These are phyloP conservation scores for Copromyces sp. DNA, from an alignment of 495 filamentous ascomycete genomes.

Conservation along the genomic window DNA sequence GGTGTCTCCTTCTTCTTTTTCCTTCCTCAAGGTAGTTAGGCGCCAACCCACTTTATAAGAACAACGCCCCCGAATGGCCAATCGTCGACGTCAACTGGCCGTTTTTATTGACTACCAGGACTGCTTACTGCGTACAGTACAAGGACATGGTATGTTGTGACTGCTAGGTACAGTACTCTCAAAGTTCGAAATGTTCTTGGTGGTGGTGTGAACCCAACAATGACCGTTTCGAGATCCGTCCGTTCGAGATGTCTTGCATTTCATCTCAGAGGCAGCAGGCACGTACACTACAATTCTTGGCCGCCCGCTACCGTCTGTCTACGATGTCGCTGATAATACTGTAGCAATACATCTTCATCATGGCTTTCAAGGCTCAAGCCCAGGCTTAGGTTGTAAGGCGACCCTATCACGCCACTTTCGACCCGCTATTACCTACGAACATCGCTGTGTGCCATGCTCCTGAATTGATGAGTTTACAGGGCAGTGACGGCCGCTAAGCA, in stretches of 20 bases:
- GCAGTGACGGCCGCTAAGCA: not conserved
- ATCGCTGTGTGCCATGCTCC: not conserved
- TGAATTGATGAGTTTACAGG: not conserved
- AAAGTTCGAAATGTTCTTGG: not conserved
- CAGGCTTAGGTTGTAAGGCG: not conserved
- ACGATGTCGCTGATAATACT: not conserved
- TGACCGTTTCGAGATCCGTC: not conserved
- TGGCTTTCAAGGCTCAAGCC: not conserved
- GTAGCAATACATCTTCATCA: not conserved
- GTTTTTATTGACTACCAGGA: not conserved
- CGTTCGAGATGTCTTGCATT: not conserved
- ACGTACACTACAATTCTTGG: not conserved
- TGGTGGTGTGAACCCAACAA: not conserved
- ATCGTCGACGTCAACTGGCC: not conserved
- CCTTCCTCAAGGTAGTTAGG: not conserved
- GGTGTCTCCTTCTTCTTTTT: not conserved
- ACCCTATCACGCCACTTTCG: not conserved
- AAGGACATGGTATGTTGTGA: not conserved
- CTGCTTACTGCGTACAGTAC: too few relatives aligned
- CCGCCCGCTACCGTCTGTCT: not conserved
- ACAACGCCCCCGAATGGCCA: not conserved
- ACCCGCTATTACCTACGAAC: not conserved
- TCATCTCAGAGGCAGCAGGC: not conserved
- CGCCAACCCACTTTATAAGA: not conserved
- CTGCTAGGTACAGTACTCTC: not conserved